Conservation (phyloP, 1,139 yeast genomes). For the Wickerhamomyces sp. region DNA sequence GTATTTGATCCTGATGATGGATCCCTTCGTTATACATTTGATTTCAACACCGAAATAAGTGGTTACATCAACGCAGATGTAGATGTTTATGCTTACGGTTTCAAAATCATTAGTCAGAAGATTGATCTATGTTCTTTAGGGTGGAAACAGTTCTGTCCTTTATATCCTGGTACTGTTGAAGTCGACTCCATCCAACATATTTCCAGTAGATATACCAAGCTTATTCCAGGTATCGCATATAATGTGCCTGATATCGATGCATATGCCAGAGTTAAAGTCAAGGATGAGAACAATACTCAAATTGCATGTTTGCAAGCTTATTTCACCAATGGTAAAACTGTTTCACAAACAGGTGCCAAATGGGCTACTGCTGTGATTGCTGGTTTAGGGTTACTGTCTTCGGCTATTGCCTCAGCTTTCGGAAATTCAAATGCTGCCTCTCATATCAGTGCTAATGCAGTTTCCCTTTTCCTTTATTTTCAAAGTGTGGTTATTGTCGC, state of each 20-base stretch:
- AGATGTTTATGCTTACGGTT: conserved; percentile 73
- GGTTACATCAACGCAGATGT: conserved; percentile 56
- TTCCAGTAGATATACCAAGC: conserved; percentile 37
- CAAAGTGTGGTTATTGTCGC: conserved; percentile 71
- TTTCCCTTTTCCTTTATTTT: conserved; percentile 69
- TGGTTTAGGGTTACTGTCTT: conserved; percentile 67
- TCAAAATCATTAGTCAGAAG: conserved; percentile 48
- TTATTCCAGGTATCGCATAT: conserved; percentile 70
- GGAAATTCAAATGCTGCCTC: conserved; percentile 81
- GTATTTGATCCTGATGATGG: conserved; percentile 62
- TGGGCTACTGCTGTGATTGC: conserved; percentile 85
- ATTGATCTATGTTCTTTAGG: conserved; percentile 56
- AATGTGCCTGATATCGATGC: conserved; percentile 79
- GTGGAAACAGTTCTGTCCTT: conserved; percentile 80
- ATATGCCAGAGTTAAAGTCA: conserved; percentile 49
- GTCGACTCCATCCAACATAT: conserved; percentile 63
- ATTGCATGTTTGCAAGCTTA: conserved; percentile 68
- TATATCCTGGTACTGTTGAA: conserved; percentile 66
- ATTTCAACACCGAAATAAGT: conserved; percentile 55
- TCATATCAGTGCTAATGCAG: conserved; percentile 70
- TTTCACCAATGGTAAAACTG: conserved; percentile 71
- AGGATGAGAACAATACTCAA: conserved; percentile 34
- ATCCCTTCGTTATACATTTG: conserved; percentile 56
- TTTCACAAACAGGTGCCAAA: conserved; percentile 69
- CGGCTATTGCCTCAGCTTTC: conserved; percentile 64